phyloP scores from a whole-genome alignment of 73 alveolate species.

The Loxodes magnus region DNA sequence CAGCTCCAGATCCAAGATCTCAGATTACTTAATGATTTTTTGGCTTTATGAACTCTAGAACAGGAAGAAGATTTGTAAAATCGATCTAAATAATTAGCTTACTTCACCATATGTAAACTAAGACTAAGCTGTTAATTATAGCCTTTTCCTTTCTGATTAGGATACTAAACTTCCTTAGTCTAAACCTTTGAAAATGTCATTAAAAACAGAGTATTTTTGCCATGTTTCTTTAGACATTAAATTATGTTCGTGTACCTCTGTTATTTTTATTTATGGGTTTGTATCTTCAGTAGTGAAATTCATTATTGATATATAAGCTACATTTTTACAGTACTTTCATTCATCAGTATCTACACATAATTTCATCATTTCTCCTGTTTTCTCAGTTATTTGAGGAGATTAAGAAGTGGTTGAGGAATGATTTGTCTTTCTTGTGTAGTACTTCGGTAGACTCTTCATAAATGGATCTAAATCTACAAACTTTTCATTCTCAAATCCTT shows the following conservation, averaged over 20 bases:
- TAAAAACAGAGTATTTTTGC: not conserved
- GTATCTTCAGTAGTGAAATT: not conserved
- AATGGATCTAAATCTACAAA: too few relatives aligned
- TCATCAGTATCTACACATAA: constrained; percentile 10
- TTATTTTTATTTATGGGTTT: not conserved
- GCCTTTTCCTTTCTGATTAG: constrained; percentile 28
- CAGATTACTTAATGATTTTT: constrained; percentile 30
- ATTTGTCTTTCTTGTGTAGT: too few relatives aligned
- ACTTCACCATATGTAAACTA: constrained; percentile 54
- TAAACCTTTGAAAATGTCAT: not conserved
- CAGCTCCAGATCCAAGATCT: constrained; percentile 50
- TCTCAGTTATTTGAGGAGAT: not conserved
- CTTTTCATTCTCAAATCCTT: too few relatives aligned
- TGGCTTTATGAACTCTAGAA: constrained; percentile 17
- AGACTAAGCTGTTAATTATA: constrained; percentile 14
- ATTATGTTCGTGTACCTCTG: not conserved
- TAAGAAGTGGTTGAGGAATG: too few relatives aligned
- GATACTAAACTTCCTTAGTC: constrained; percentile 20
- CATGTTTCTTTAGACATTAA: not conserved
- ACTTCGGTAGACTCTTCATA: too few relatives aligned
- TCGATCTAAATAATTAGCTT: too few relatives aligned
- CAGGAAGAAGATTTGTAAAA: constrained; percentile 18
- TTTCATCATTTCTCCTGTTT: not conserved
- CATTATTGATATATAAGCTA: not conserved
- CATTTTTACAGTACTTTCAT: not conserved